Percentiles rank a stretch among this genome's conserved stretches.
Conservation (phyloP, 306 rosid genomes). For the Myrica gale region DNA sequence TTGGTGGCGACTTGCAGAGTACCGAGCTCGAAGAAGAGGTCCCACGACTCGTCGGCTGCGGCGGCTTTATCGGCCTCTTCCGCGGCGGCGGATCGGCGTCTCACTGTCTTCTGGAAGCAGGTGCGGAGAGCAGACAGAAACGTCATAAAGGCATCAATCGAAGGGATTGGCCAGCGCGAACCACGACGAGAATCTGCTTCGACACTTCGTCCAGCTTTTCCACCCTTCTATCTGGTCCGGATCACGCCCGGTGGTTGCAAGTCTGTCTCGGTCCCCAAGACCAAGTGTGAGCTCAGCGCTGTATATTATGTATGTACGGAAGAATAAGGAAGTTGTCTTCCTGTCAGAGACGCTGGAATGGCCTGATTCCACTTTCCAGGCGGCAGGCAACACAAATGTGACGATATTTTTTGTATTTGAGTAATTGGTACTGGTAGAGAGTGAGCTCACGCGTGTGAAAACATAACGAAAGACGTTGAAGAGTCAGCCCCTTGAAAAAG, state of each 20-base stretch:
- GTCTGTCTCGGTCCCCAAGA: too few species aligned
- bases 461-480: too few species aligned
- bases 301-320: too few species aligned
- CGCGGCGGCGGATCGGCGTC: slow-evolving; percentile 9
- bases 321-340: too few species aligned
- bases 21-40: slow-evolving; percentile 53
- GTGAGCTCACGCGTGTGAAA: too few species aligned
- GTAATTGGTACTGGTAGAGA: too few species aligned
- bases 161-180: not conserved
- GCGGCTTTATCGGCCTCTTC: slow-evolving; percentile 17
- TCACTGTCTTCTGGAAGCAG: slow-evolving; percentile 37
- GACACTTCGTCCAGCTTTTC: not conserved
- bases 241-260: not conserved
- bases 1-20: slow-evolving; percentile 72
- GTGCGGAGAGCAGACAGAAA: slow-evolving; percentile 33
- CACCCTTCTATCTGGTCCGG: too few species aligned
- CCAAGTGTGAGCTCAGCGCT: not conserved
- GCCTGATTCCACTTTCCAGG: too few species aligned
- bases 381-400: too few species aligned
- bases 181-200: not conserved
- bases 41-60: slow-evolving; percentile 31
- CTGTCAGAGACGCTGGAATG: too few species aligned
- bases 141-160: slow-evolving; percentile 42
- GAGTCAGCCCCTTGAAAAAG: too few species aligned
- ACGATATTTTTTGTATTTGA: too few species aligned